Evolutionary conservation across 257 asterid species (phyloP).

Genomic region (Przewalskia tangutica): DNA sequence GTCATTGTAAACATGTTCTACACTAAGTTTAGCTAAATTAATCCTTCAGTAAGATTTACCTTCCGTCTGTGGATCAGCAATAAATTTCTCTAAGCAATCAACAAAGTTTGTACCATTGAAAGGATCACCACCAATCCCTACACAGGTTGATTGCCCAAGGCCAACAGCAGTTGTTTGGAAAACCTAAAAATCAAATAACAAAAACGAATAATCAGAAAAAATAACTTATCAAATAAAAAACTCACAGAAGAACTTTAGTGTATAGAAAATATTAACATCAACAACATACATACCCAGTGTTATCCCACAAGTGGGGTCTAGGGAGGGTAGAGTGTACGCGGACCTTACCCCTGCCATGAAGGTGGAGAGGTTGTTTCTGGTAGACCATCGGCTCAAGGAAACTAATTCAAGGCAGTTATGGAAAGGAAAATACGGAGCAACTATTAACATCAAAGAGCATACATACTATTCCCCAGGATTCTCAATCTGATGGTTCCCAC

Average conservation of each 20-base stretch:
- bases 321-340: too few species aligned
- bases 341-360: too few species aligned
- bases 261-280: background rate
- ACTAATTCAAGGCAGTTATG: too few species aligned
- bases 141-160: constrained; percentile 95
- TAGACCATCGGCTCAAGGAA: too few species aligned
- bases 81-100: constrained; percentile 84
- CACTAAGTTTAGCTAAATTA: background rate
- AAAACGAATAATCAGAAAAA: background rate
- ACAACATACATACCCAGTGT: too few species aligned
- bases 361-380: too few species aligned
- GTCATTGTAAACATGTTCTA: background rate
- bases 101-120: constrained; percentile 97
- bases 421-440: too few species aligned
- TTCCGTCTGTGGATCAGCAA: constrained; percentile 92
- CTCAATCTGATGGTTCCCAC: background rate
- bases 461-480: background rate
- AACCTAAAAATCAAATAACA: constrained; percentile 36
- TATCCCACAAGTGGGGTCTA: too few species aligned
- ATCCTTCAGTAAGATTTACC: constrained; percentile 30
- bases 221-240: background rate
- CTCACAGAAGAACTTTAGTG: background rate
- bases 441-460: background rate
- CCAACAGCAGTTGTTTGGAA: constrained; percentile 98
- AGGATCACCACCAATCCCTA: constrained; percentile 97